Percentiles rank a stretch among this genome's conserved stretches.
Conservation (phyloP, 495 filamentous ascomycete species). For the Lasiosphaeriaceae sp. region DNA sequence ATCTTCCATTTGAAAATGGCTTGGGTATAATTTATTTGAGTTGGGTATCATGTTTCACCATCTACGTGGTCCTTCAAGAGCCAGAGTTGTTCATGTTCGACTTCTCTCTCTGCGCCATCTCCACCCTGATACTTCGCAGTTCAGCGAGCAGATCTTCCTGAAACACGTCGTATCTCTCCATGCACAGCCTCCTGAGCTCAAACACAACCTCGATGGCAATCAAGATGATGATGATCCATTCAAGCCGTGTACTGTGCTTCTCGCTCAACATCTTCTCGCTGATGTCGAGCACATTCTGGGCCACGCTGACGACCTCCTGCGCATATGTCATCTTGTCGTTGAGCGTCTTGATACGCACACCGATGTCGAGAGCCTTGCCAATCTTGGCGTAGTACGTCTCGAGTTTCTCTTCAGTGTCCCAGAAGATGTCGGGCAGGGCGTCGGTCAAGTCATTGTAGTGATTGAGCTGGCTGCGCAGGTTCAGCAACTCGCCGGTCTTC, state of each 20-base stretch:
- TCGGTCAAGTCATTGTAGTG: slow-evolving; percentile 97
- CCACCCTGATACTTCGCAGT: slow-evolving; percentile 15
- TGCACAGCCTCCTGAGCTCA: slow-evolving; percentile 48
- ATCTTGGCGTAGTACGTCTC: slow-evolving; percentile 95
- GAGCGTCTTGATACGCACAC: slow-evolving; percentile 84
- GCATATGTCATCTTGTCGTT: slow-evolving; percentile 99
- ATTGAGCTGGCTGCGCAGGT: slow-evolving; percentile 87
- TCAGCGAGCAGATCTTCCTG: slow-evolving; percentile 24
- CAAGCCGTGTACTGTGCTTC: slow-evolving; percentile 78
- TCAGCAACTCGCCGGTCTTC: slow-evolving; percentile 91
- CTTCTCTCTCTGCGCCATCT: slow-evolving; percentile 3
- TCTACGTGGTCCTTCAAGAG: not conserved
- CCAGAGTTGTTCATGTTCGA: no score
- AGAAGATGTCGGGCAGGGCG: slow-evolving; percentile 91
- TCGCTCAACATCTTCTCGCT: slow-evolving; percentile 86
- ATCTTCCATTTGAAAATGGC: no score
- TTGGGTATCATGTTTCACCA: slow-evolving; percentile 19
- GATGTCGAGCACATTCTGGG: slow-evolving; percentile 90
- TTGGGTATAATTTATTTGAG: slow-evolving; percentile 9
- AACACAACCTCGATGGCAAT: slow-evolving; percentile 87
- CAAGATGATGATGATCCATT: slow-evolving; percentile 94
- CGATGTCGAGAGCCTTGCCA: slow-evolving; percentile 82
- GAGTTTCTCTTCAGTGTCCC: slow-evolving; percentile 86
- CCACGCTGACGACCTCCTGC: slow-evolving; percentile 86
- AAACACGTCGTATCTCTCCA: slow-evolving; percentile 31